These are phyloP conservation scores for Daedalea quercina DNA, from an alignment of 768 basidiomycete genomes.

Conservation along the genomic window DNA sequence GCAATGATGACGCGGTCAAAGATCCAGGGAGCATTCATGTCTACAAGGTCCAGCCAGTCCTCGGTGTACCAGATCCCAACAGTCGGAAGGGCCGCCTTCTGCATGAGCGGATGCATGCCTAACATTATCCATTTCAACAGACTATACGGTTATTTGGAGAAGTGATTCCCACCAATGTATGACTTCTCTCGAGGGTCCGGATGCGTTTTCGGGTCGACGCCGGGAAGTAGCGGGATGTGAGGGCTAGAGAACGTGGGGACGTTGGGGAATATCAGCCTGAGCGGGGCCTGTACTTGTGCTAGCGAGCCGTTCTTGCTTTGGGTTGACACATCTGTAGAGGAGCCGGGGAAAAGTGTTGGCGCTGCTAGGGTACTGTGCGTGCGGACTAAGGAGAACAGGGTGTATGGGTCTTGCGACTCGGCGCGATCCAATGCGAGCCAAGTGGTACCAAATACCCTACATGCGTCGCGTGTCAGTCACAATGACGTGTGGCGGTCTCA, in stretches of 20 bases:
- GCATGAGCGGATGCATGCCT: conserved; percentile 64
- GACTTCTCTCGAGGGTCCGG: conserved; percentile 34
- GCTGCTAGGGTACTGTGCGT: conserved; percentile 43
- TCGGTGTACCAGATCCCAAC: conserved; percentile 46
- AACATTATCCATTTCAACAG: background rate
- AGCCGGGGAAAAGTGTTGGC: conserved; percentile 2
- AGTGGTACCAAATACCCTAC: conserved; percentile 20
- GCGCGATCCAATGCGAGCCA: conserved; percentile 46
- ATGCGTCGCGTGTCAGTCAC: background rate
- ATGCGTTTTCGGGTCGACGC: conserved; percentile 15
- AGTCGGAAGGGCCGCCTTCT: conserved; percentile 20
- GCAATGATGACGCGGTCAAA: conserved; percentile 73
- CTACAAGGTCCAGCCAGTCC: conserved; percentile 74
- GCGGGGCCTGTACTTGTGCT: conserved; percentile 40
- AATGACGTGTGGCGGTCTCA: background rate
- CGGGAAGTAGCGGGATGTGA: conserved; percentile 23
- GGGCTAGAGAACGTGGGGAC: conserved; percentile 51
- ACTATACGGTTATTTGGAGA: background rate
- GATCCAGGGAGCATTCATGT: conserved; percentile 63
- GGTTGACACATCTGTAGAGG: conserved; percentile 9
- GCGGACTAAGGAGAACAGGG: conserved; percentile 73
- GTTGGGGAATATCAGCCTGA: conserved; percentile 71
- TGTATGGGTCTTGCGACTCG: conserved; percentile 48
- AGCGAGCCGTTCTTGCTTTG: background rate
- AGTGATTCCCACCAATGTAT: conserved; percentile 25